A percentile compares a stretch with the other conserved stretches of the same genome.
Evolutionary conservation across 2,329 filamentous ascomycete species (phyloP).

Genomic region (Scedosporium dehoogii): DNA sequence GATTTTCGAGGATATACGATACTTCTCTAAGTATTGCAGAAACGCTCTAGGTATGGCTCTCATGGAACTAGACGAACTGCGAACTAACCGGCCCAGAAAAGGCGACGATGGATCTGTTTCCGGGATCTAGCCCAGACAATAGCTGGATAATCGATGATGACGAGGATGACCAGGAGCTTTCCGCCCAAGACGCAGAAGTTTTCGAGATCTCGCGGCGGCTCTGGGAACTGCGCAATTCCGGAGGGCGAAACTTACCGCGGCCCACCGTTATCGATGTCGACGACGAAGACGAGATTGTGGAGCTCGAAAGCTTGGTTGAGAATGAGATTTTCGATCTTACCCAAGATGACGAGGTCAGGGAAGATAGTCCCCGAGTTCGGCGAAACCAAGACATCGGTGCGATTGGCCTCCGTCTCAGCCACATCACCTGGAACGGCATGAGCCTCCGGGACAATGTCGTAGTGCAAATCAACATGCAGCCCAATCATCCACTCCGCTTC

Average conservation of each 20-base stretch:
- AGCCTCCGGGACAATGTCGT: neutral
- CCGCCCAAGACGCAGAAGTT: neutral
- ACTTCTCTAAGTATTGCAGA: no score
- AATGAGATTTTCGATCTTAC: conserved; percentile 7
- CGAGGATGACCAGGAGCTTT: conserved; percentile 3
- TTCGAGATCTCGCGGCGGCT: neutral
- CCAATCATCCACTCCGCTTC: neutral
- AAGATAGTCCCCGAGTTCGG: neutral
- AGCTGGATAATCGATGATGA: conserved; percentile 2
- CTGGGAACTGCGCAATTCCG: neutral
- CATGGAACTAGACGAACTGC: neutral
- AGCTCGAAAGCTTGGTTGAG: conserved; percentile 5
- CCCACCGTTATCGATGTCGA: conserved; percentile 5
- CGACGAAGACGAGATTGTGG: conserved; percentile 8
- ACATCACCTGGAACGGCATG: neutral
- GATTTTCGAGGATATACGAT: no score
- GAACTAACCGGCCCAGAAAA: neutral
- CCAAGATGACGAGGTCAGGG: neutral
- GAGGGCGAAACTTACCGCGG: neutral
- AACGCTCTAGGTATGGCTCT: no score
- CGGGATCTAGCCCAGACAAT: neutral
- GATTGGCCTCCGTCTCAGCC: neutral
- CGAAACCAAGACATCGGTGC: conserved; percentile 1
- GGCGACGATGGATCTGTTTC: neutral
- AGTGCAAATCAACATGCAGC: conserved; percentile 1